Percentiles rank a stretch among this genome's conserved stretches.
Evolutionary conservation across 208 protist species (phyloP).

Genomic region (Trypanosomatidae sp.): DNA sequence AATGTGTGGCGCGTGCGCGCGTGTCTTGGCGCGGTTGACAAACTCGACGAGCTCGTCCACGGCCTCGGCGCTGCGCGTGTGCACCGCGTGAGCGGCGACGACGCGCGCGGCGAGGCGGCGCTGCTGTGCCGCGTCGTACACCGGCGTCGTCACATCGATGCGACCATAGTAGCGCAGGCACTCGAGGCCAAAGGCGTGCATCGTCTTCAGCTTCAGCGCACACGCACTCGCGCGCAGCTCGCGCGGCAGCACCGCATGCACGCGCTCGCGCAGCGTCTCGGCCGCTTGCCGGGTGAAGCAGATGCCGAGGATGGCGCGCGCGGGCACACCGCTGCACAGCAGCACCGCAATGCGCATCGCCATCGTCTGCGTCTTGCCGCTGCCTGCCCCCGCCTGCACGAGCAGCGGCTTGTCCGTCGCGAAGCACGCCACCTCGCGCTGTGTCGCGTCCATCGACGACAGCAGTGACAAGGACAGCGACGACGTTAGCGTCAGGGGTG

Average conservation of each 20-base stretch:
- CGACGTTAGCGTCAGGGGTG: no score
- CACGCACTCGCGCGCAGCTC: slow-evolving; percentile 5
- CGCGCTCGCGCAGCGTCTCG: slow-evolving; percentile 53
- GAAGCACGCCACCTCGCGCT: slow-evolving; percentile 24
- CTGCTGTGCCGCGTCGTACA: slow-evolving; percentile 51
- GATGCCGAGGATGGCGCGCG: slow-evolving; percentile 51
- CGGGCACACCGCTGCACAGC: slow-evolving; percentile 31
- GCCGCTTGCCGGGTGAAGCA: slow-evolving; percentile 80
- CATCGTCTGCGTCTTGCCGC: slow-evolving; percentile 85
- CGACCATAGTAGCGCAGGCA: slow-evolving; percentile 54
- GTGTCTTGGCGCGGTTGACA: slow-evolving; percentile 53
- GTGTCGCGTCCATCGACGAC: slow-evolving; percentile 40
- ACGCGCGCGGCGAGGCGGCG: slow-evolving; percentile 27
- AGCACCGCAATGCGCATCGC: slow-evolving; percentile 55
- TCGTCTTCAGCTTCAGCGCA: slow-evolving; percentile 61
- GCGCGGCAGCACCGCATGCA: slow-evolving; percentile 21
- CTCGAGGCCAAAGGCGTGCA: slow-evolving; percentile 76
- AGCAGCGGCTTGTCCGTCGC: slow-evolving; percentile 29
- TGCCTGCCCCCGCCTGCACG: slow-evolving; percentile 71
- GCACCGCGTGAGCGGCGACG: slow-evolving; percentile 33
- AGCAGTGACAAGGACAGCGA: no score
- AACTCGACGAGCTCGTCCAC: slow-evolving; percentile 43
- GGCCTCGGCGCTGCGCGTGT: slow-evolving; percentile 34
- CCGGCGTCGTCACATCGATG: slow-evolving; percentile 22
- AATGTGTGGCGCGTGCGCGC: slow-evolving; percentile 17